Conservation (phyloP, 2,329 filamentous ascomycete species). For the Scopulariopsis brevicaulis region DNA sequence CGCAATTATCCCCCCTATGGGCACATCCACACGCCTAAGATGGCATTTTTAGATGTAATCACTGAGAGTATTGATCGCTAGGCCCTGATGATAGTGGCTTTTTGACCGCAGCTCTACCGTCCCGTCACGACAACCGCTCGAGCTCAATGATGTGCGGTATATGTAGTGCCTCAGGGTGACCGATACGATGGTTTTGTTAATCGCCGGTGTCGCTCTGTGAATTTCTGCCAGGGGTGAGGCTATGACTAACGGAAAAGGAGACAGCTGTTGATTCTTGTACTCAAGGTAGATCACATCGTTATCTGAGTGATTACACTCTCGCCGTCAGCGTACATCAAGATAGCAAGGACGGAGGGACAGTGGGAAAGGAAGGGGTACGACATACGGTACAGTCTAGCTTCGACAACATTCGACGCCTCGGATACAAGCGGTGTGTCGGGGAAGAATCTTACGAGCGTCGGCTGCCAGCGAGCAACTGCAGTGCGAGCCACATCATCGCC, state of each 20-base stretch:
- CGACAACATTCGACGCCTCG: background rate
- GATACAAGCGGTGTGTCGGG: too few species aligned
- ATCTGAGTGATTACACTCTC: background rate
- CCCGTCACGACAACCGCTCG: background rate
- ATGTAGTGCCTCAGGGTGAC: background rate
- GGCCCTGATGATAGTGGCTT: background rate
- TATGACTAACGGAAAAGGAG: background rate
- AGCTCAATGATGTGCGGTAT: background rate
- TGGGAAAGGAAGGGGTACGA: background rate
- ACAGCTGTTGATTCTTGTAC: background rate
- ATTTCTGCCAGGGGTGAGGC: background rate
- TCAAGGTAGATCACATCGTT: background rate
- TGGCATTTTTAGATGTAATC: background rate
- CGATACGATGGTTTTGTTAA: background rate
- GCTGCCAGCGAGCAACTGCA: too few species aligned
- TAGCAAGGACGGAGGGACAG: too few species aligned
- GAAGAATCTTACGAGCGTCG: too few species aligned
- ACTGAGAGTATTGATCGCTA: background rate
- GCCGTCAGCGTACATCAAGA: too few species aligned
- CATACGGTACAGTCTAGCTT: background rate
- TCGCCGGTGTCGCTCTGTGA: background rate
- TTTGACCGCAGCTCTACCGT: background rate
- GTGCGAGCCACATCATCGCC: too few species aligned
- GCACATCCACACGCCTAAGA: background rate
- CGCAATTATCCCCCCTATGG: background rate